These are phyloP conservation scores for Hura crepitans DNA, from an alignment of 441 rosid species.

Conservation along the genomic window DNA sequence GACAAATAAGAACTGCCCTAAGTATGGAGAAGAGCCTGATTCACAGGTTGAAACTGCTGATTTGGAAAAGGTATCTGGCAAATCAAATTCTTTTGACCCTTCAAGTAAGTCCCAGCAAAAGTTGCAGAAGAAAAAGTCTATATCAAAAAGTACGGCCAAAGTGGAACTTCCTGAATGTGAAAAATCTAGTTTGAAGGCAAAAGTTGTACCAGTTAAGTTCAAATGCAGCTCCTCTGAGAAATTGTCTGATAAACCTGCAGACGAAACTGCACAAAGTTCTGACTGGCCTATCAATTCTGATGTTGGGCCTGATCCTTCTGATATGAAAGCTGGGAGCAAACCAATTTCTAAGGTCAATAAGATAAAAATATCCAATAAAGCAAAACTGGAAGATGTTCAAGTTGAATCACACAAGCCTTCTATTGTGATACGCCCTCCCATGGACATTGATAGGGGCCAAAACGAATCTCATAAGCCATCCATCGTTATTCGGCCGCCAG, in stretches of 20 bases:
- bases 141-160: constrained; percentile 45
- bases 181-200: constrained; percentile 46
- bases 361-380: constrained; percentile 68
- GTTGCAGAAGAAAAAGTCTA: constrained; percentile 52
- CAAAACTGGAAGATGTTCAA: constrained; percentile 52
- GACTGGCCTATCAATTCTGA: constrained; percentile 46
- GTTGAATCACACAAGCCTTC: constrained; percentile 58
- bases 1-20: constrained; percentile 97
- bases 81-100: constrained; percentile 49
- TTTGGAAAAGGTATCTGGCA: constrained; percentile 52
- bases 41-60: constrained; percentile 49
- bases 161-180: constrained; percentile 58
- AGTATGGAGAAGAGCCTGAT: constrained; percentile 80
- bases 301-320: constrained; percentile 37
- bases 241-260: constrained; percentile 47
- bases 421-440: constrained; percentile 51
- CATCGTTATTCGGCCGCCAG: constrained; percentile 44
- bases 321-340: constrained; percentile 49
- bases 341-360: constrained; percentile 56
- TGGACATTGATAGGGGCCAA: constrained; percentile 49
- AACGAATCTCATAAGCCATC: constrained; percentile 57
- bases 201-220: constrained; percentile 66
- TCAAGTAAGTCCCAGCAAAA: constrained; percentile 54
- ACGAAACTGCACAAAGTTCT: constrained; percentile 46
- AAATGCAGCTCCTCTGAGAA: constrained; percentile 60